Percentiles rank a stretch among this genome's conserved stretches.
Conservation (phyloP, 163 green algal species). For the Scenedesmus sp. region DNA sequence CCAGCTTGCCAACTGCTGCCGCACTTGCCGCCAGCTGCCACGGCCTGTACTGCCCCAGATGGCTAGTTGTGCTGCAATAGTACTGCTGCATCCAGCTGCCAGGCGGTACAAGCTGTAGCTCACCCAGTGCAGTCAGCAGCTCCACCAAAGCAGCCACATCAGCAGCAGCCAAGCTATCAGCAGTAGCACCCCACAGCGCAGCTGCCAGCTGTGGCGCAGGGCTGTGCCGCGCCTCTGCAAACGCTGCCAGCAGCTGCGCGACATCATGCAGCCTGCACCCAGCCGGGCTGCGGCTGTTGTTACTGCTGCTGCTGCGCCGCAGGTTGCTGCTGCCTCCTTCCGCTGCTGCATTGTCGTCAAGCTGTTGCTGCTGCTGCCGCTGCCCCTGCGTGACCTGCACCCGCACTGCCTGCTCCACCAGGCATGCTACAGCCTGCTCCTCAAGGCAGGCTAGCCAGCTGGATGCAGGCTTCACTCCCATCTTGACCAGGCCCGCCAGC, state of each 20-base stretch:
- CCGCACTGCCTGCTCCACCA: slow-evolving; percentile 36
- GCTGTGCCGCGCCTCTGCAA: slow-evolving; percentile 36
- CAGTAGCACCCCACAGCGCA: slow-evolving; percentile 25
- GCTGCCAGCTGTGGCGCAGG: slow-evolving; percentile 32
- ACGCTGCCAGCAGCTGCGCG: slow-evolving; percentile 20
- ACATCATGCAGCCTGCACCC: slow-evolving; percentile 28
- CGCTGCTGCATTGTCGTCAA: background rate
- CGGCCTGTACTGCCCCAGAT: slow-evolving; percentile 32
- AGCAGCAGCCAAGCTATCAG: background rate
- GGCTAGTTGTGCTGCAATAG: background rate
- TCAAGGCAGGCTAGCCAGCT: slow-evolving; percentile 33
- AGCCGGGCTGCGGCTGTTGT: background rate
- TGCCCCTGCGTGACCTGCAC: background rate
- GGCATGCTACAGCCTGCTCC: slow-evolving; percentile 26
- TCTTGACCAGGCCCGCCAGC: slow-evolving; percentile 43
- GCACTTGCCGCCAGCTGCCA: slow-evolving; percentile 43
- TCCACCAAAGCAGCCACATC: slow-evolving; percentile 27
- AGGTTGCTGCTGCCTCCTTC: background rate
- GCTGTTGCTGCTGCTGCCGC: slow-evolving; percentile 8
- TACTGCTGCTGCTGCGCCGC: background rate
- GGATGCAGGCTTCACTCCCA: slow-evolving; percentile 40
- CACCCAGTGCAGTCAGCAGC: slow-evolving; percentile 33
- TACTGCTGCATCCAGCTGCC: slow-evolving; percentile 36
- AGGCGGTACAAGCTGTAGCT: slow-evolving; percentile 35
- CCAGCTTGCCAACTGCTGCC: slow-evolving; percentile 24